These are phyloP conservation scores for Clathrus columnatus DNA, from an alignment of 768 basidiomycete genomes.

Conservation along the genomic window DNA sequence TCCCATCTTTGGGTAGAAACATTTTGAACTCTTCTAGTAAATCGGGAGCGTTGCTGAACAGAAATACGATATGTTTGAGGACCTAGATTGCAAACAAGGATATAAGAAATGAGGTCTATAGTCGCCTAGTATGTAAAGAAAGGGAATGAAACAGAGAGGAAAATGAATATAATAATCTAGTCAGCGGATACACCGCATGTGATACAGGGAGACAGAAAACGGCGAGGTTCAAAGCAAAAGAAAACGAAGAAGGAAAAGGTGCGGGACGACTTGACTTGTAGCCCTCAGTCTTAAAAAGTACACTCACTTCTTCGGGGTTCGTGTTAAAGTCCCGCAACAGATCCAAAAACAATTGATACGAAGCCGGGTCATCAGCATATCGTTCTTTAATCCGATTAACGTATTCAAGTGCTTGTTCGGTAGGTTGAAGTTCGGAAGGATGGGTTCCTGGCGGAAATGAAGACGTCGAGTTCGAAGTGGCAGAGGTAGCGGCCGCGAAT, in stretches of 20 bases:
- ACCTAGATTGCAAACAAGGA: conserved; percentile 51
- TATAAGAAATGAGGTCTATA: too few relatives aligned
- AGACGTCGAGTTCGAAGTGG: neutral
- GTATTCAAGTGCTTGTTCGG: conserved; percentile 80
- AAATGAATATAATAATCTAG: too few relatives aligned
- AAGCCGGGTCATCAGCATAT: conserved; percentile 70
- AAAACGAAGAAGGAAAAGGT: neutral
- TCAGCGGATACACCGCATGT: too few relatives aligned
- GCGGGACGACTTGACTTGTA: neutral
- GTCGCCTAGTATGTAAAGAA: too few relatives aligned
- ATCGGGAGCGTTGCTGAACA: conserved; percentile 73
- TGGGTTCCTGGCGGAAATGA: neutral
- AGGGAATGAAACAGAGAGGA: too few relatives aligned
- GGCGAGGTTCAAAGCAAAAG: too few relatives aligned
- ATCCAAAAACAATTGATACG: conserved; percentile 71
- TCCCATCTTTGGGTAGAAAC: conserved; percentile 58
- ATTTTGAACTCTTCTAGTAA: conserved; percentile 63
- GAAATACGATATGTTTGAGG: conserved; percentile 51
- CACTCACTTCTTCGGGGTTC: conserved; percentile 9
- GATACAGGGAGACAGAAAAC: too few relatives aligned
- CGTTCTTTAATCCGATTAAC: conserved; percentile 96
- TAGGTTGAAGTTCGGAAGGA: conserved; percentile 24
- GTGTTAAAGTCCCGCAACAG: conserved; percentile 40
- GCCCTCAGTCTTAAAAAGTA: too few relatives aligned
- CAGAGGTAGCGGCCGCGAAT: neutral